Evolutionary conservation across 768 basidiomycete genomes (phyloP).

Genomic region (Terana coerulea): DNA sequence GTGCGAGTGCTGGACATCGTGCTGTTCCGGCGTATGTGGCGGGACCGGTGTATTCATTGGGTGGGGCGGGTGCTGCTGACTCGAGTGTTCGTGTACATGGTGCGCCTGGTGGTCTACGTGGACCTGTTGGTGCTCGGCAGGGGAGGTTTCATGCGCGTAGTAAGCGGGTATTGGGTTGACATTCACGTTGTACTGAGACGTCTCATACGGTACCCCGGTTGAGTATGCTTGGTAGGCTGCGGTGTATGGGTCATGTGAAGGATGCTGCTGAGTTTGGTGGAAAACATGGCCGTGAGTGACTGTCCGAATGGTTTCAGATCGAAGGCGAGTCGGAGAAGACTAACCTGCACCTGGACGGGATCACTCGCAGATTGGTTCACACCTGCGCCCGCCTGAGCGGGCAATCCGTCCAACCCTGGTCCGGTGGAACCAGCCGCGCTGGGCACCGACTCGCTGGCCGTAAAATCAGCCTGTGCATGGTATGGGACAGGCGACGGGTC

Average conservation of each 20-base stretch:
- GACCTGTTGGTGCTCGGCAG: neutral
- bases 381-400: slow-evolving; percentile 2
- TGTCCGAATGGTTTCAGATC: neutral
- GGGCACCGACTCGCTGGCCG: slow-evolving; percentile 5
- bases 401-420: slow-evolving; percentile 9
- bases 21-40: neutral
- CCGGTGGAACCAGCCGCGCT: slow-evolving; percentile 1
- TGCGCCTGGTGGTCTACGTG: neutral
- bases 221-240: slow-evolving; percentile 2
- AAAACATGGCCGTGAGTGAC: neutral
- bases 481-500: neutral
- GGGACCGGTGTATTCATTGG: neutral
- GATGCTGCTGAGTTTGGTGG: neutral
- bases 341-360: slow-evolving; percentile 12
- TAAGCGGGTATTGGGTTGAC: slow-evolving; percentile 3
- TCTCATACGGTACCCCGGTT: neutral
- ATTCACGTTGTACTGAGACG: slow-evolving; percentile 1
- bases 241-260: slow-evolving; percentile 7
- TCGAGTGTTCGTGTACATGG: neutral
- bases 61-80: neutral
- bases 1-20: neutral
- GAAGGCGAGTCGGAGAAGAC: neutral
- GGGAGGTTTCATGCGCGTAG: slow-evolving; percentile 4
- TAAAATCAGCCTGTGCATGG: slow-evolving; percentile 1
- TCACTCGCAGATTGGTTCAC: slow-evolving; percentile 14